Percentiles rank a stretch among this genome's conserved stretches.
Evolutionary conservation across 345 rosid genomes (phyloP).

Genomic region (Raphanus raphanistrum): DNA sequence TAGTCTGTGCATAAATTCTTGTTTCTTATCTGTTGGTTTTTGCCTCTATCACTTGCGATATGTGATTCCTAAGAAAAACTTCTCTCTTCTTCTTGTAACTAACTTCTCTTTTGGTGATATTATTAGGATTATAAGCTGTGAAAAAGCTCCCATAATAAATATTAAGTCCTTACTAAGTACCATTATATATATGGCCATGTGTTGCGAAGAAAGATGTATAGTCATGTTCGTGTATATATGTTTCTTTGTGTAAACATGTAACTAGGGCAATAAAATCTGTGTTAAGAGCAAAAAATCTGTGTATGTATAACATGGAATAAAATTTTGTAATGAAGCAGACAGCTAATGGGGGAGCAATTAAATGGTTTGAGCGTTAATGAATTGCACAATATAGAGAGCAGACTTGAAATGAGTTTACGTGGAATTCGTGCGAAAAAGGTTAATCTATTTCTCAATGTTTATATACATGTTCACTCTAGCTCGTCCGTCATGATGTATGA

Average conservation of each 20-base stretch:
- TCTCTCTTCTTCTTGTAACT: neutral
- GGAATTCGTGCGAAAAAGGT: slow-evolving; percentile 69
- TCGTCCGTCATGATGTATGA: neutral
- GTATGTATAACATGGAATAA: neutral
- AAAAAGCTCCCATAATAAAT: neutral
- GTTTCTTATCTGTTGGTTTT: neutral
- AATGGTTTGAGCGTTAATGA: slow-evolving; percentile 53
- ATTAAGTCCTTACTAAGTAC: neutral
- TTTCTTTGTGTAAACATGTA: slow-evolving; percentile 5
- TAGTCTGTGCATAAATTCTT: neutral
- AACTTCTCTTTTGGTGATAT: neutral
- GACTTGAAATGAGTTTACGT: slow-evolving; percentile 58
- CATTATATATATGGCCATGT: neutral
- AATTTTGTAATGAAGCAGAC: slow-evolving; percentile 39
- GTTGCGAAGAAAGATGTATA: neutral
- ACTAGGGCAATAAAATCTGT: neutral
- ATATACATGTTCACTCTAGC: neutral
- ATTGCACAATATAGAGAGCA: slow-evolving; percentile 52
- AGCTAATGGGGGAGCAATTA: slow-evolving; percentile 51
- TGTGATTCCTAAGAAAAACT: neutral
- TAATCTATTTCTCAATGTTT: neutral
- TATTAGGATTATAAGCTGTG: neutral
- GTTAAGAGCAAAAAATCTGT: neutral
- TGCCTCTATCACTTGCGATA: neutral
- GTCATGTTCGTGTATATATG: neutral